Evolutionary conservation across 306 rosid species (phyloP).

Genomic region (Urtica urens): DNA sequence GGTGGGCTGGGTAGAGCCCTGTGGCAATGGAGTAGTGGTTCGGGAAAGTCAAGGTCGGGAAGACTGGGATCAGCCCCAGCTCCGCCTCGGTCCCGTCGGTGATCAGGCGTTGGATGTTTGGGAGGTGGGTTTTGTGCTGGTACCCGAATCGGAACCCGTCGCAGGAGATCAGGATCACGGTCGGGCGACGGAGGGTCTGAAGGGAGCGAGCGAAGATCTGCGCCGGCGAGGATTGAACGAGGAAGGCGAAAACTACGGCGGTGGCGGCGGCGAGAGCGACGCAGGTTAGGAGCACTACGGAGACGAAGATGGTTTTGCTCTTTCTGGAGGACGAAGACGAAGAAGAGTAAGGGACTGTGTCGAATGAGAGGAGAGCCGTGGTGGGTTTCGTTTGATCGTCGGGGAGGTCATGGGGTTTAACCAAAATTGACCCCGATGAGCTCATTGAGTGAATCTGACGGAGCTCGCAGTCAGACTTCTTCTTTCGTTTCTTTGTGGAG

Average conservation of each 20-base stretch:
- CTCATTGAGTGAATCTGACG: neutral
- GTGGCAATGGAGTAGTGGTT: conserved; percentile 89
- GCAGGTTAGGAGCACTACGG: conserved; percentile 41
- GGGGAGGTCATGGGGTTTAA: conserved; percentile 22
- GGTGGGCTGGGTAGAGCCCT: conserved; percentile 85
- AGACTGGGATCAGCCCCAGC: conserved; percentile 72
- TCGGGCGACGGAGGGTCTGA: conserved; percentile 46
- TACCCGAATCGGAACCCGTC: conserved; percentile 97
- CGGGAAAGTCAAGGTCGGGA: conserved; percentile 83
- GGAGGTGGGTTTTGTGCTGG: conserved; percentile 74
- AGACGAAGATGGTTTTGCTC: conserved; percentile 34
- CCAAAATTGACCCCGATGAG: neutral
- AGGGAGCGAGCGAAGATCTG: conserved; percentile 40
- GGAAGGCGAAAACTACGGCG: conserved; percentile 69
- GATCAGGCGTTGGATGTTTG: conserved; percentile 60
- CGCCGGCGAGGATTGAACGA: conserved; percentile 42
- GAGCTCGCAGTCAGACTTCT: neutral
- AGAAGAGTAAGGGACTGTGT: conserved; percentile 33
- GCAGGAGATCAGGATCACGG: conserved; percentile 63
- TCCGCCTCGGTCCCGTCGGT: conserved; percentile 84
- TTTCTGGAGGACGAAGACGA: conserved; percentile 14
- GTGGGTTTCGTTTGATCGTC: conserved; percentile 31
- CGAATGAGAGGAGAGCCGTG: conserved; percentile 57
- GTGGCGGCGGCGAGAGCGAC: conserved; percentile 53
- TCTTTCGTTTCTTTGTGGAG: too few species aligned